Conservation (phyloP, 768 basidiomycete genomes). For the Pisolithus orientalis region DNA sequence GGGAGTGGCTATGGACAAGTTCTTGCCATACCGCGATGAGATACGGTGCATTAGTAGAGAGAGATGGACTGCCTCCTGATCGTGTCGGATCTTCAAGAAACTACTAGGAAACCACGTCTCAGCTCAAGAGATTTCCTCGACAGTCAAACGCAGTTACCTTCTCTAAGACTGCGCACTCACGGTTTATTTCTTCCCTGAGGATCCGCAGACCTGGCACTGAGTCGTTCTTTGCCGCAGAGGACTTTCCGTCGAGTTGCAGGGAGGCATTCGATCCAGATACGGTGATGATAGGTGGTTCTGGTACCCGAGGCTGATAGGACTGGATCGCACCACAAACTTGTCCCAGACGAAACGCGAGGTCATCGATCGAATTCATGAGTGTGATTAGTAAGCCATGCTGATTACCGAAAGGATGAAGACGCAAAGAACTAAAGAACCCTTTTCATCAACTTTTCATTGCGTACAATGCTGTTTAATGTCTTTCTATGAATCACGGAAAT, state of each 20-base stretch:
- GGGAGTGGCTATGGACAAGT: slow-evolving; percentile 51
- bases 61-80: slow-evolving; percentile 38
- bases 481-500: too few relatives aligned
- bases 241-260: neutral
- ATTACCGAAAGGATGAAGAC: too few relatives aligned
- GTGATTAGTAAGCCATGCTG: too few relatives aligned
- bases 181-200: slow-evolving; percentile 35
- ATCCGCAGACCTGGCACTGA: slow-evolving; percentile 37
- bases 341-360: slow-evolving; percentile 1
- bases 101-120: slow-evolving; percentile 33
- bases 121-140: neutral
- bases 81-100: slow-evolving; percentile 38
- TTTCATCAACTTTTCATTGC: too few relatives aligned
- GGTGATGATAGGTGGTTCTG: slow-evolving; percentile 30
- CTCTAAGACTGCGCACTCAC: slow-evolving; percentile 37
- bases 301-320: slow-evolving; percentile 17
- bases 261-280: slow-evolving; percentile 10
- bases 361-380: neutral
- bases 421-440: too few relatives aligned
- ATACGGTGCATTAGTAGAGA: slow-evolving; percentile 77
- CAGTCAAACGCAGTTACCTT: slow-evolving; percentile 23
- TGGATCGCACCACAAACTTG: slow-evolving; percentile 4
- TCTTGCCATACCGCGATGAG: slow-evolving; percentile 81
- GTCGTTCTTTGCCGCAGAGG: slow-evolving; percentile 4
- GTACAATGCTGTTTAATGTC: too few relatives aligned